phyloP scores from a whole-genome alignment of 1,284 basidiomycete species.

The Grifola frondosa region DNA sequence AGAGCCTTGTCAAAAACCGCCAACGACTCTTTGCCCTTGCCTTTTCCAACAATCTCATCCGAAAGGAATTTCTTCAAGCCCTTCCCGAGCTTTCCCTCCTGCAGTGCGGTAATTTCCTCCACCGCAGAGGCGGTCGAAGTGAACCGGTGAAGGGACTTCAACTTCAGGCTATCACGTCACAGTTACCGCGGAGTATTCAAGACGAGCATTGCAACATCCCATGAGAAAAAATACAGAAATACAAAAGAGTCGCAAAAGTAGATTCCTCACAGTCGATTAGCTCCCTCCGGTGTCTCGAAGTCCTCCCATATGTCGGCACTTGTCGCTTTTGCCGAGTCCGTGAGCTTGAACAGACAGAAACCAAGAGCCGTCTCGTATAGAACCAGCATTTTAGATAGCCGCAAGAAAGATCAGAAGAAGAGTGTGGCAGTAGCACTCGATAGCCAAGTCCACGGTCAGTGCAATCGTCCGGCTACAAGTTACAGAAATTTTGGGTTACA shows the following conservation, averaged over 20 bases:
- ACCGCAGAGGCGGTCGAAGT: constrained; percentile 97
- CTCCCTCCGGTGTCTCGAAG: constrained; percentile 89
- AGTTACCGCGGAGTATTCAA: background rate
- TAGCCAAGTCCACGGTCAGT: background rate
- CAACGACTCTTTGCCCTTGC: constrained; percentile 86
- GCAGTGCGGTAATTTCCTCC: constrained; percentile 94
- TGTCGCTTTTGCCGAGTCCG: constrained; percentile 86
- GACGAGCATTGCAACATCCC: background rate
- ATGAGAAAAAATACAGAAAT: background rate
- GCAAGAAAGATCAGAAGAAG: constrained; percentile 14
- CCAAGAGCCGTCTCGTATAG: constrained; percentile 87
- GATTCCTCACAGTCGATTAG: constrained; percentile 80
- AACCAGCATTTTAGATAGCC: constrained; percentile 65
- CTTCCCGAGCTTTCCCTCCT: constrained; percentile 92
- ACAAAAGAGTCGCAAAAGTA: constrained; percentile 1
- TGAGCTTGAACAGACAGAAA: constrained; percentile 97
- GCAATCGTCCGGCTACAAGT: constrained; percentile 3
- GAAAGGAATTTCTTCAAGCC: constrained; percentile 92
- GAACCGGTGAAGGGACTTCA: constrained; percentile 96
- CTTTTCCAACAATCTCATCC: constrained; percentile 84
- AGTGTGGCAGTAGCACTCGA: too few species aligned
- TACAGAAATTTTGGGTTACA: constrained; percentile 30
- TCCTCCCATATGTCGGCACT: constrained; percentile 88
- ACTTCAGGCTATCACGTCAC: constrained; percentile 67
- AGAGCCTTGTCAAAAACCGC: constrained; percentile 91